Conservation (phyloP, 2,329 filamentous ascomycete species). For the Metarhizium anisopliae region DNA sequence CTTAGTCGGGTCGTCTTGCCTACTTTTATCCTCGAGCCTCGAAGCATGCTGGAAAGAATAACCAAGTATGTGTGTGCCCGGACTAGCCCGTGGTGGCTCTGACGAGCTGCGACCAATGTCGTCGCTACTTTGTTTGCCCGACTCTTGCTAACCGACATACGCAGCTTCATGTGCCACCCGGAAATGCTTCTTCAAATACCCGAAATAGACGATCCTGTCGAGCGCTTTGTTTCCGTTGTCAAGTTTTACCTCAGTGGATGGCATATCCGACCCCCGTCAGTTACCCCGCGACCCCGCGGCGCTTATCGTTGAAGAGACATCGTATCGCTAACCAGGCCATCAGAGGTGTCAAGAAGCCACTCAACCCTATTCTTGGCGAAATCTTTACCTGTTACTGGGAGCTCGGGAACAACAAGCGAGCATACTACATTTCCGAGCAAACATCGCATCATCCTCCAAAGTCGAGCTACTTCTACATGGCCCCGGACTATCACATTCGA, state of each 20-base stretch:
- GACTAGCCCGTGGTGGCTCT: neutral
- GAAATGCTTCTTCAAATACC: conserved; percentile 89
- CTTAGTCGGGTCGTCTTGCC: conserved; percentile 89
- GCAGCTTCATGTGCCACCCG: conserved; percentile 97
- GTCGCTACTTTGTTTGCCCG: neutral
- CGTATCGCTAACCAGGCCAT: conserved; percentile 3
- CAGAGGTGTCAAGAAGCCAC: conserved; percentile 94
- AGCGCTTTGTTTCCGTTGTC: conserved; percentile 89
- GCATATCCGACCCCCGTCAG: conserved; percentile 96
- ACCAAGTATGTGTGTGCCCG: conserved; percentile 64
- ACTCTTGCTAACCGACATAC: conserved; percentile 1
- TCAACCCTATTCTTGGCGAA: conserved; percentile 94
- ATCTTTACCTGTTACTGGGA: conserved; percentile 96
- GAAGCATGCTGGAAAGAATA: conserved; percentile 96
- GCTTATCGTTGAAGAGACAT: neutral
- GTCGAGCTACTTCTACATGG: conserved; percentile 98
- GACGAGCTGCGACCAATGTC: neutral
- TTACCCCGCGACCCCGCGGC: conserved; percentile 11
- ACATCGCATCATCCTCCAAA: conserved; percentile 98
- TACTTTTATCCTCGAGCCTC: conserved; percentile 94
- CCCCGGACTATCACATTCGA: conserved; percentile 83
- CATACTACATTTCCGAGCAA: conserved; percentile 95
- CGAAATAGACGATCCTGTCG: conserved; percentile 75
- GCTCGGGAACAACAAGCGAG: conserved; percentile 70
- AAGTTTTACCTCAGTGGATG: conserved; percentile 98